Conservation (phyloP, 345 rosid species). For the Arabis alpina region DNA sequence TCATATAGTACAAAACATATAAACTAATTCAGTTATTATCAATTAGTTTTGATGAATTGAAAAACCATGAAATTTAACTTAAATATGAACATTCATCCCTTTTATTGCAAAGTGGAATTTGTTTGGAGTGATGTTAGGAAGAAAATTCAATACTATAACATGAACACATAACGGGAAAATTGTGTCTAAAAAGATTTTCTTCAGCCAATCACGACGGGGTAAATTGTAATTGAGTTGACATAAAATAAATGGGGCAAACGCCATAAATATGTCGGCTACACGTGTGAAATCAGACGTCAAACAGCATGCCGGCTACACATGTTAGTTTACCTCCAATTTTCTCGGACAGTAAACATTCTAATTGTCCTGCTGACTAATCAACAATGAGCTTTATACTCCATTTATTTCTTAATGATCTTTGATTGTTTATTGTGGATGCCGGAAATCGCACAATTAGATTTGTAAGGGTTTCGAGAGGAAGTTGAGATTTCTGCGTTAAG, state of each 20-base stretch:
- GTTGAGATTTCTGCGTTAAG: too few species aligned
- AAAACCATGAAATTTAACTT: too few species aligned
- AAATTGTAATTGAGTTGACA: slow-evolving; percentile 9
- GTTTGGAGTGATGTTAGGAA: slow-evolving; percentile 5
- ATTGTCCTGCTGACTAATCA: too few species aligned
- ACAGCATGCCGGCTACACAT: slow-evolving; percentile 31
- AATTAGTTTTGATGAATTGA: too few species aligned
- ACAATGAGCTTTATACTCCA: too few species aligned
- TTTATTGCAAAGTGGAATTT: background rate
- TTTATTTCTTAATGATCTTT: background rate
- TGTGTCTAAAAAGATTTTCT: background rate
- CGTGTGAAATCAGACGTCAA: slow-evolving; percentile 18
- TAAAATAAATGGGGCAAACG: background rate
- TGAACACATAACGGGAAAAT: background rate
- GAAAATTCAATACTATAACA: background rate
- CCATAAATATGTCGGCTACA: slow-evolving; percentile 29
- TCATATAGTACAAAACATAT: too few species aligned
- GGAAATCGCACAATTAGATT: too few species aligned
- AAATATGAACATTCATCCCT: too few species aligned
- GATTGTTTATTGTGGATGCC: too few species aligned
- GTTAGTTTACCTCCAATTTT: slow-evolving; percentile 14
- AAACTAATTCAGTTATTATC: too few species aligned
- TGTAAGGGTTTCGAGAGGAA: too few species aligned
- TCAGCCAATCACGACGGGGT: slow-evolving; percentile 5
- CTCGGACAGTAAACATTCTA: background rate